phyloP scores from a whole-genome alignment of 1,139 yeast genomes.

The Blastobotrys niveus region DNA sequence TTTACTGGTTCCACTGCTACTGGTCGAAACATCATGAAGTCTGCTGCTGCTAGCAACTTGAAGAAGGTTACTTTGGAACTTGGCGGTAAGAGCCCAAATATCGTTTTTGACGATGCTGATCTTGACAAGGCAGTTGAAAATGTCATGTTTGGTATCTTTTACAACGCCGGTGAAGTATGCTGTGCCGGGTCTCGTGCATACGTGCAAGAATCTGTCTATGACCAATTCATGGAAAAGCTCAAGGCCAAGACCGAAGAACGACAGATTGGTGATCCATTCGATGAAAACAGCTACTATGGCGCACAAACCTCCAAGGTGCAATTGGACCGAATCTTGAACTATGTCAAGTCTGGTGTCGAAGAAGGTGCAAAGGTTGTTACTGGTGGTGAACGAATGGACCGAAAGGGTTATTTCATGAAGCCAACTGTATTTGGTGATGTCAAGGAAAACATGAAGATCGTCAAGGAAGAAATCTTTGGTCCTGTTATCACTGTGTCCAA shows the following conservation, averaged over 20 bases:
- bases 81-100: constrained; percentile 78
- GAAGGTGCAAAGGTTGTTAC: constrained; percentile 69
- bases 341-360: constrained; percentile 61
- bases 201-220: constrained; percentile 67
- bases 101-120: constrained; percentile 64
- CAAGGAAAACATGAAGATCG: constrained; percentile 58
- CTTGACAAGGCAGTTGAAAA: constrained; percentile 44
- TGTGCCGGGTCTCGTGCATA: constrained; percentile 76
- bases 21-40: constrained; percentile 65
- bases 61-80: constrained; percentile 74
- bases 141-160: constrained; percentile 54
- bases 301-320: constrained; percentile 74
- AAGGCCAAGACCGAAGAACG: constrained; percentile 43
- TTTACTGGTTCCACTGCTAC: constrained; percentile 83
- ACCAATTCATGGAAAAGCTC: constrained; percentile 50
- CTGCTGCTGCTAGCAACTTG: constrained; percentile 59
- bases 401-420: constrained; percentile 67
- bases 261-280: constrained; percentile 69
- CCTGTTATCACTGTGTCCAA: constrained; percentile 74
- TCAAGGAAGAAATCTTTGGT: constrained; percentile 80
- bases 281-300: constrained; percentile 65
- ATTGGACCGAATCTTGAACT: constrained; percentile 64
- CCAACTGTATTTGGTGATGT: constrained; percentile 80
- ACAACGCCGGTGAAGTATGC: constrained; percentile 78
- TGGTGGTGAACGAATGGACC: constrained; percentile 61